phyloP scores from a whole-genome alignment of 1,139 yeast species.

The Saccharomyces hybrid region DNA sequence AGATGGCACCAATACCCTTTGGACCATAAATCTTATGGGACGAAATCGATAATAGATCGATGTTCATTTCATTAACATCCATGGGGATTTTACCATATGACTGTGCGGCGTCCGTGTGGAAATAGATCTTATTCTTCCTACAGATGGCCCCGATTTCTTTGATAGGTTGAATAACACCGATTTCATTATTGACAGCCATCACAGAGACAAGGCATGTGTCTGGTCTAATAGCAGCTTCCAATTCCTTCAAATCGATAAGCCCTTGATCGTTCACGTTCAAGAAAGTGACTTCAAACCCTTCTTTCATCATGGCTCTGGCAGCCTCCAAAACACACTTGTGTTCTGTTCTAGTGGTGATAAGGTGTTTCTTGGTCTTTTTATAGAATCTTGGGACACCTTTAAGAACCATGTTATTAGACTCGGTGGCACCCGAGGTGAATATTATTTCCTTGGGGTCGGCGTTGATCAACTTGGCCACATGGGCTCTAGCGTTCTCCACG shows the following conservation, averaged over 20 bases:
- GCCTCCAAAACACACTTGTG: constrained; percentile 97
- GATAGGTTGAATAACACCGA: constrained; percentile 94
- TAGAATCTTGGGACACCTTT: constrained; percentile 95
- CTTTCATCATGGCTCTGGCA: constrained; percentile 89
- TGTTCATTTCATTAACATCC: constrained; percentile 88
- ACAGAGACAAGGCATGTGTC: constrained; percentile 89
- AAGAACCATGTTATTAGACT: constrained; percentile 85
- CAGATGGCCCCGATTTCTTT: constrained; percentile 90
- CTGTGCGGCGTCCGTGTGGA: constrained; percentile 99
- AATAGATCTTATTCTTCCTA: constrained; percentile 77
- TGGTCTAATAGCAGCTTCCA: constrained; percentile 78
- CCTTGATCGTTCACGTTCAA: constrained; percentile 81
- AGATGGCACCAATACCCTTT: constrained; percentile 94
- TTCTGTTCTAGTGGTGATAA: constrained; percentile 93
- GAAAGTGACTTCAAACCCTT: constrained; percentile 93
- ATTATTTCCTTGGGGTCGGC: constrained; percentile 97
- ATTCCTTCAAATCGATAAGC: constrained; percentile 63
- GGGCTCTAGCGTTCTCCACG: constrained; percentile 76
- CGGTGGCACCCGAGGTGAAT: constrained; percentile 97
- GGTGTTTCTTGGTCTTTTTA: constrained; percentile 80
- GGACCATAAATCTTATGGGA: constrained; percentile 98
- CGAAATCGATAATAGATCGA: constrained; percentile 86
- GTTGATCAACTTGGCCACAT: constrained; percentile 73
- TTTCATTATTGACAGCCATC: constrained; percentile 97
- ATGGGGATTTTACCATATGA: constrained; percentile 91